Evolutionary conservation across 2,329 filamentous ascomycete genomes (phyloP).

Genomic region (Cladobotryum protrusum): DNA sequence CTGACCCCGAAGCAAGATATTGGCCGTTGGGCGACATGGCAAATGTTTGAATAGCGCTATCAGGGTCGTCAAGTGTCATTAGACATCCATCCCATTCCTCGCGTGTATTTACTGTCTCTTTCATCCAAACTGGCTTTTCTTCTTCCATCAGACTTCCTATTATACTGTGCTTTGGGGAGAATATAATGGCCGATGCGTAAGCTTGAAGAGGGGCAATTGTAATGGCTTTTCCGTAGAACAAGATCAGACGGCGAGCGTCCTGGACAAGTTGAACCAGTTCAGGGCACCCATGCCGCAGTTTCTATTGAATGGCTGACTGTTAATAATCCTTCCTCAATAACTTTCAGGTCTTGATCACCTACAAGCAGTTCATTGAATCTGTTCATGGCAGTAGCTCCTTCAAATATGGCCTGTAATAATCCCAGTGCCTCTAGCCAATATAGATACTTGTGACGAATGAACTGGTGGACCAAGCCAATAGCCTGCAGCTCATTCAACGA

Average conservation of each 20-base stretch:
- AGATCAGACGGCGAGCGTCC: slow-evolving; percentile 24
- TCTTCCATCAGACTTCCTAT: slow-evolving; percentile 10
- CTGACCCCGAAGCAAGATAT: too few species aligned
- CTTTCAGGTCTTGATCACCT: not conserved
- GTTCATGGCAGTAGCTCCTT: slow-evolving; percentile 12
- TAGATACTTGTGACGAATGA: slow-evolving; percentile 31
- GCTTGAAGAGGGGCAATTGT: slow-evolving; percentile 24
- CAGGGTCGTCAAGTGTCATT: slow-evolving; percentile 9
- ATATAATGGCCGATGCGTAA: slow-evolving; percentile 27
- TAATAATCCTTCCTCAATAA: not conserved
- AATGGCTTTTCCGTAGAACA: slow-evolving; percentile 19
- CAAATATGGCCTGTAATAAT: slow-evolving; percentile 21
- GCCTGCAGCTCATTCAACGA: slow-evolving; percentile 10
- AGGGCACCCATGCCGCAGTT: not conserved
- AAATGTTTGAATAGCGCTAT: too few species aligned
- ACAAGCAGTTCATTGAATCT: slow-evolving; percentile 9
- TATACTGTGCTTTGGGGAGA: slow-evolving; percentile 22
- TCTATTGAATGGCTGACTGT: not conserved
- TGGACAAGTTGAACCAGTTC: slow-evolving; percentile 15
- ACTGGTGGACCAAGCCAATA: slow-evolving; percentile 21
- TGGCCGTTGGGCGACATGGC: too few species aligned
- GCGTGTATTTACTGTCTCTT: not conserved
- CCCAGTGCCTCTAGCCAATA: slow-evolving; percentile 39
- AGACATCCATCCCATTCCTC: not conserved
- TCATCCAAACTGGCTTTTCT: slow-evolving; percentile 11